phyloP scores from a whole-genome alignment of 306 rosid genomes.

The Vigna hirtella region DNA sequence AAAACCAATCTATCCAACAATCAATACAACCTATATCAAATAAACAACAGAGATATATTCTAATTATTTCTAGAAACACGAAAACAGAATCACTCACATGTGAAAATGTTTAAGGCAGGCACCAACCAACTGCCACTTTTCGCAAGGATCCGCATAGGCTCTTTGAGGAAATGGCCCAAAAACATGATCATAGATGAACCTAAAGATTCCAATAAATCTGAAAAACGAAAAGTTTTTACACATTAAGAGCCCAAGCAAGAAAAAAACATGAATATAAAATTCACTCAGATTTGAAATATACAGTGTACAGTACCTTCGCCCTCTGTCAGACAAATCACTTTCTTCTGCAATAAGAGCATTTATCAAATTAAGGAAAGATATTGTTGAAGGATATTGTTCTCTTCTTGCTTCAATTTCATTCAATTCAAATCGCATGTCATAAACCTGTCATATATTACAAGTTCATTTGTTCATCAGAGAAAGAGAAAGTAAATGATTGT shows the following conservation, averaged over 20 bases:
- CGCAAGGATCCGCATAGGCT: constrained; percentile 87
- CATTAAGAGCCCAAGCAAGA: constrained; percentile 19
- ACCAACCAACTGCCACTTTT: constrained; percentile 93
- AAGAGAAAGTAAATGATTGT: constrained; percentile 7
- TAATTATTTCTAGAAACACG: constrained; percentile 33
- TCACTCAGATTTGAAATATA: constrained; percentile 28
- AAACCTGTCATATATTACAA: constrained; percentile 68
- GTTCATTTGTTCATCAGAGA: constrained; percentile 30
- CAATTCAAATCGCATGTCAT: constrained; percentile 96
- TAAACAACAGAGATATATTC: constrained; percentile 14
- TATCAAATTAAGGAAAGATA: constrained; percentile 91
- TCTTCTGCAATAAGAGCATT: constrained; percentile 95
- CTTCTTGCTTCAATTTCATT: constrained; percentile 97
- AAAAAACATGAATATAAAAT: constrained; percentile 10
- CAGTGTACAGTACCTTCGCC: constrained; percentile 70
- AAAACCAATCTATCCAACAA: constrained; percentile 10
- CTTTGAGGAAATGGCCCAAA: constrained; percentile 98
- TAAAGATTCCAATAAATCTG: constrained; percentile 96
- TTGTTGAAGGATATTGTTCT: constrained; percentile 93
- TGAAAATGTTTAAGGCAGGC: constrained; percentile 93
- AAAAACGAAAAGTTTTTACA: constrained; percentile 15
- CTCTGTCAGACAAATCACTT: constrained; percentile 88
- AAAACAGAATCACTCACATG: constrained; percentile 66
- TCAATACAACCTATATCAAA: not conserved
- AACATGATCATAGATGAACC: constrained; percentile 94